Evolutionary conservation across 106 monocot species (phyloP), one percentile per base, ranked within the genome.

Genomic region (Dioscorea zingiberensis): DNA sequence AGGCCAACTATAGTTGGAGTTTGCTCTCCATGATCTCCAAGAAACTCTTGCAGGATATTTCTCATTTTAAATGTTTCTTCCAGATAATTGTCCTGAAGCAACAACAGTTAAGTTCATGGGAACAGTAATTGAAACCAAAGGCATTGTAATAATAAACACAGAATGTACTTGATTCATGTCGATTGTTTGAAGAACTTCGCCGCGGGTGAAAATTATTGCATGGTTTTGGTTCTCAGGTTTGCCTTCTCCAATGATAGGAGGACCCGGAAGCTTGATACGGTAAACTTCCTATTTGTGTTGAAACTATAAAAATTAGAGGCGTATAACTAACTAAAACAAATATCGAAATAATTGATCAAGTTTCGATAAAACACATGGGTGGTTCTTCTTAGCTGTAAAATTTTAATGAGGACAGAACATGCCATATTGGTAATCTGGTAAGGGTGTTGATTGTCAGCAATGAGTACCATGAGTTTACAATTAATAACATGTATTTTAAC

Each of bases 201-300:
- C 89, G 60, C 89, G 89, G 46, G 85, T 89, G 59, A 85, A 89
- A 65, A 89, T 85, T 69, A 89, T 89, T 56, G 84, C 89, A 73
- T 89, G 85, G 47, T 90, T 90, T 75, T 90, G 89, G 56, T 90
- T 90, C 55, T 90, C 89, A 63, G 89, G 89, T 58, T 90, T 90
- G 58, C 89, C 89, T 85, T 90, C 89, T 69, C 89, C 89, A 71
- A 89, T 85, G 58, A 82, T 77, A n/a, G 89, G 85, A 60, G 77
- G 73, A 27, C 89, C 89, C 44, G 89, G 89, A 56, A 89, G 78
- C 75, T 82, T 89, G 69, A 89, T 89, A 44, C 85, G 85, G 59
- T 85, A 89, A 64, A 89, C 74, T 71, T 89, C 89, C 89, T 89
- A 60, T 48, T 73, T 27, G 22, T 47, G 27, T 44, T 44, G 54